Conservation (phyloP, 495 filamentous ascomycete genomes). For the Sabuloglossum arenarium region DNA sequence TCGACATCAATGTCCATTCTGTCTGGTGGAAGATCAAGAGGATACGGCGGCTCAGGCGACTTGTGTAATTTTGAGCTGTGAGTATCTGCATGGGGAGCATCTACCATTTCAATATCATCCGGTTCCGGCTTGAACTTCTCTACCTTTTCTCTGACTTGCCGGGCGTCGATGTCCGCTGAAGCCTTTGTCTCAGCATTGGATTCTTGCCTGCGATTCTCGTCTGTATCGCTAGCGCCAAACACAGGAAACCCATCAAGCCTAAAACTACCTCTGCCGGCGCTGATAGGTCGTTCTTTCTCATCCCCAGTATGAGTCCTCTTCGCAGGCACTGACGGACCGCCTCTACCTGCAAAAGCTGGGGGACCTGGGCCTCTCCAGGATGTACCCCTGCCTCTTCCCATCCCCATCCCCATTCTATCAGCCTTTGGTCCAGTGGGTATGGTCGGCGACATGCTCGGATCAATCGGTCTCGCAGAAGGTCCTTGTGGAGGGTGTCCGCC, state of each 20-base stretch:
- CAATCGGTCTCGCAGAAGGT: background rate
- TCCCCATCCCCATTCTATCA: slow-evolving; percentile 8
- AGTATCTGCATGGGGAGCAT: background rate
- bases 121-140: background rate
- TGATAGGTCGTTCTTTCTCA: background rate
- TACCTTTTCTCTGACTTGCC: background rate
- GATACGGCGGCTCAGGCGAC: background rate
- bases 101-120: background rate
- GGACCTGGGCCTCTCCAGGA: slow-evolving; percentile 17
- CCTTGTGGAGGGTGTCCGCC: background rate
- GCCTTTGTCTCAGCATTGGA: background rate
- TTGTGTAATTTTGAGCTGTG: background rate
- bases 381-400: background rate
- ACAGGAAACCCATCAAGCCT: background rate
- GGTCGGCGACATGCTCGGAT: slow-evolving; percentile 2
- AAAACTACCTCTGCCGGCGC: background rate
- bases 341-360: slow-evolving; percentile 1
- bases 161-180: background rate
- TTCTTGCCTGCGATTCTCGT: background rate
- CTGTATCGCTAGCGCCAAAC: background rate
- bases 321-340: background rate
- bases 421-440: slow-evolving; percentile 21
- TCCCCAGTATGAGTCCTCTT: slow-evolving; percentile 1
- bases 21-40: background rate
- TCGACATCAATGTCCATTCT: background rate